Evolutionary conservation across 768 basidiomycete species (phyloP), one percentile per base, ranked within the genome.

Genomic region (Phylloporus rhodoxanthus): DNA sequence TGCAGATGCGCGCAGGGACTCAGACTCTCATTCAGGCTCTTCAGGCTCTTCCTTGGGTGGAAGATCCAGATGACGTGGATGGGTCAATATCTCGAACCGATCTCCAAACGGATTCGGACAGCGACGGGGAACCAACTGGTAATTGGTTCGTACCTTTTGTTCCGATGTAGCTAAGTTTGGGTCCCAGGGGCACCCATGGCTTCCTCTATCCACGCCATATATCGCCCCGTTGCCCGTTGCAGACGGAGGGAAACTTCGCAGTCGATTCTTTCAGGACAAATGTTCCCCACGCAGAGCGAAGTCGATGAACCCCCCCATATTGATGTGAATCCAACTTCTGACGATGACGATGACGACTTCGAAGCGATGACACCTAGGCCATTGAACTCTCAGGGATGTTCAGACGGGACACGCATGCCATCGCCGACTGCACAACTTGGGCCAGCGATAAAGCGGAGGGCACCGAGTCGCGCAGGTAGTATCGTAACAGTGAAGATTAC

Each of bases 1-100:
- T 55, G 32, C 61, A 92, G 90, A 86, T 92, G 82, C 84, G 87
- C 34, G 80, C 83, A 21, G 90, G 90, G 14, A 92, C 90, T 3
- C 91, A 92, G 63, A 87, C 90, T 3, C 79, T 92, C 43, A 91
- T 92, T 33, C 90, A 91, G 69, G 90, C 87, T 4, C 73, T 92
- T 13, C 90, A 91, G 59, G 90, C 88, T 2, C 73, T 91, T 36
- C 91, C 90, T 17, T 87, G 84, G 85, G 75, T 77, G 29, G 81
- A 82, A 34, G 78, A 76, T 51, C 74, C 77, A 8, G 85, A 90
- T 54, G 81, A 81, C 48, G 83, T 85, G 28, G 84, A 86, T 34
- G 87, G 84, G 42, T 67, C 74, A 25, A 59, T 73, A 10, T 66
- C 71, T 51, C 73, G 72, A 32, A 60, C 65, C 4, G 69, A 68